Evolutionary conservation across 2,329 filamentous ascomycete genomes (phyloP).

Genomic region (Xylariaceae sp.): DNA sequence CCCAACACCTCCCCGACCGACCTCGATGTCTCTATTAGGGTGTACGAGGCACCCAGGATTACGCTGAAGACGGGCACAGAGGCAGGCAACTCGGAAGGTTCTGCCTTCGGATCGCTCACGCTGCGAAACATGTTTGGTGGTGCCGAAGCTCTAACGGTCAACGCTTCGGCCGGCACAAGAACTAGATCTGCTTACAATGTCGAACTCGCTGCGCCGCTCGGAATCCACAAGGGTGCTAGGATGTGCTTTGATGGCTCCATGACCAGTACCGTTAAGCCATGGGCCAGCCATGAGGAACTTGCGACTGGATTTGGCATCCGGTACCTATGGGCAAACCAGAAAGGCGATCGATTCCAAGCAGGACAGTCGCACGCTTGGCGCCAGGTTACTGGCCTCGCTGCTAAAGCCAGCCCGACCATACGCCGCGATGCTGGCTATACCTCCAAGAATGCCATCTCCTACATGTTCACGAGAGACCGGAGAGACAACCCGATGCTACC

Average conservation of each 20-base stretch:
- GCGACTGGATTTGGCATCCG: conserved; percentile 75
- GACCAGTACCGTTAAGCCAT: conserved; percentile 83
- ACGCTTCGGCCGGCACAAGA: conserved; percentile 84
- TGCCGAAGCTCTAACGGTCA: conserved; percentile 82
- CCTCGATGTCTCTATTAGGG: conserved; percentile 75
- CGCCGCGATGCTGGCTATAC: conserved; percentile 84
- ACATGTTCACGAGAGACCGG: conserved; percentile 76
- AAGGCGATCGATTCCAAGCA: conserved; percentile 70
- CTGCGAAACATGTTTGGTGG: conserved; percentile 93
- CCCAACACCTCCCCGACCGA: conserved; percentile 71
- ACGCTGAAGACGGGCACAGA: conserved; percentile 93
- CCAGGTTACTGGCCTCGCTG: conserved; percentile 76
- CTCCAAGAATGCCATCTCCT: conserved; percentile 82
- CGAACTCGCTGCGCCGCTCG: conserved; percentile 76
- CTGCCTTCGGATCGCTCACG: conserved; percentile 82
- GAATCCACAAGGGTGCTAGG: conserved; percentile 78
- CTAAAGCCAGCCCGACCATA: conserved; percentile 75
- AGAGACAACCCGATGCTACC: conserved; percentile 85
- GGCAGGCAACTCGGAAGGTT: conserved; percentile 88
- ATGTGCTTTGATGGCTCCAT: conserved; percentile 77
- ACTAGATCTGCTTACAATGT: conserved; percentile 91
- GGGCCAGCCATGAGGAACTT: conserved; percentile 91
- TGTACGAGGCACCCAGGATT: conserved; percentile 76
- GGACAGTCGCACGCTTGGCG: conserved; percentile 83
- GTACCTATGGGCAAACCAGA: conserved; percentile 67